A percentile compares a stretch with the other conserved stretches of the same genome.
These are phyloP conservation scores for Tubosaeta brunneosetosa DNA, from an alignment of 768 basidiomycete species.

Conservation along the genomic window DNA sequence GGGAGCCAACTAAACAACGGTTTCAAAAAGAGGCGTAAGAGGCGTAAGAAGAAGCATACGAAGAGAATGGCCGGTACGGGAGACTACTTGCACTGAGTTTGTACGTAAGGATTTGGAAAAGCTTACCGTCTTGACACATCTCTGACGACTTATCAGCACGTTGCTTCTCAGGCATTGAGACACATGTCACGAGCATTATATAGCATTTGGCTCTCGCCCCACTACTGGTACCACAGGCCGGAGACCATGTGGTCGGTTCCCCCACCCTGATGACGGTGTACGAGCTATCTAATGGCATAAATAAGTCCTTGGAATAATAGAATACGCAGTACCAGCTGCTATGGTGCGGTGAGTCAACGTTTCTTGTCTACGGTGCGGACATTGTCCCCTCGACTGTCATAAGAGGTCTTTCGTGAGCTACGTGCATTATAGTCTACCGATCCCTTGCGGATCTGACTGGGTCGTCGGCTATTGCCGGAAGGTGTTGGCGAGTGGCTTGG, in stretches of 20 bases:
- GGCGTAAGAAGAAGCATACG: conserved; percentile 51
- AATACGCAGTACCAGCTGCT: conserved; percentile 12
- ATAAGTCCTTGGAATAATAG: conserved; percentile 13
- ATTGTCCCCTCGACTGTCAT: conserved; percentile 9
- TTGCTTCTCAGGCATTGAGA: not conserved
- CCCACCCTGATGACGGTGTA: not conserved
- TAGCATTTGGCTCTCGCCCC: not conserved
- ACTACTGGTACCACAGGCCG: not conserved
- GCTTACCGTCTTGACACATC: not conserved
- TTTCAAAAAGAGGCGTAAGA: conserved; percentile 52
- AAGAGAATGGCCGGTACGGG: conserved; percentile 23
- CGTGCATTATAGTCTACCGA: conserved; percentile 3
- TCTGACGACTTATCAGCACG: conserved; percentile 4
- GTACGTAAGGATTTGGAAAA: conserved; percentile 12
- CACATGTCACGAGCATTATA: not conserved
- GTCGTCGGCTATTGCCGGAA: conserved; percentile 13
- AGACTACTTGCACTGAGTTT: conserved; percentile 10
- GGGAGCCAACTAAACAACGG: conserved; percentile 14
- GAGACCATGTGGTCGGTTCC: not conserved
- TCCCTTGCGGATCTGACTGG: conserved; percentile 15
- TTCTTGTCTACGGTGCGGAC: conserved; percentile 7
- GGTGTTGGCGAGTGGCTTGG: conserved; percentile 15
- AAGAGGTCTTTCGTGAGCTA: conserved; percentile 18
- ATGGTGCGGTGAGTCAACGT: not conserved
- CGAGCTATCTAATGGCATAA: conserved; percentile 17